phyloP scores from a whole-genome alignment of 2,329 filamentous ascomycete genomes.

The Ploettnerulaceae sp. region DNA sequence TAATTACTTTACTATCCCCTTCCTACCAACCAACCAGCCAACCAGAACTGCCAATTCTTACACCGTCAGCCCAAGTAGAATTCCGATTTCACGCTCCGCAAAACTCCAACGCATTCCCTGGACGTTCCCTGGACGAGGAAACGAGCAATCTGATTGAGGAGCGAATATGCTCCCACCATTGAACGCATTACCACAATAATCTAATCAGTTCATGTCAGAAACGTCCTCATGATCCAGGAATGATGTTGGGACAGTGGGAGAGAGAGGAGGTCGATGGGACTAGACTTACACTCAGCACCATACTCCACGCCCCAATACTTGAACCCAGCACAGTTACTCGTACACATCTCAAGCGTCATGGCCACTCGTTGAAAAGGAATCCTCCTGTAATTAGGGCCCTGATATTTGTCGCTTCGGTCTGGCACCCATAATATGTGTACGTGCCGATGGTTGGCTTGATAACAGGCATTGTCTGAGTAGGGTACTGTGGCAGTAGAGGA shows the following conservation, averaged over 20 bases:
- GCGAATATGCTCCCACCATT: slow-evolving; percentile 12
- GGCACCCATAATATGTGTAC: not conserved
- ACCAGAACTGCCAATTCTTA: too few relatives aligned
- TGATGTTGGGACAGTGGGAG: too few relatives aligned
- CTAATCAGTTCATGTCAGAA: not conserved
- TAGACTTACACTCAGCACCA: slow-evolving; percentile 30
- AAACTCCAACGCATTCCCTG: slow-evolving; percentile 16
- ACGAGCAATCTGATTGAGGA: slow-evolving; percentile 15
- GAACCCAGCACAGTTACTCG: slow-evolving; percentile 28
- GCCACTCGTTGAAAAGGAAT: slow-evolving; percentile 18
- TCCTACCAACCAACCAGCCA: too few relatives aligned
- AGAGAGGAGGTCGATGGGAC: not conserved
- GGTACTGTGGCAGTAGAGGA: slow-evolving; percentile 3
- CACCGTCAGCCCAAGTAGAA: too few relatives aligned
- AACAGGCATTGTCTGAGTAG: not conserved
- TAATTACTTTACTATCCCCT: too few relatives aligned
- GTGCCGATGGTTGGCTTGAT: slow-evolving; percentile 6
- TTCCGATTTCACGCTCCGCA: slow-evolving; percentile 29
- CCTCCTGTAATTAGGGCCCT: slow-evolving; percentile 11
- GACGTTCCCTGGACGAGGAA: slow-evolving; percentile 16
- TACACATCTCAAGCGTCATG: slow-evolving; percentile 34
- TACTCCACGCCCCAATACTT: slow-evolving; percentile 38
- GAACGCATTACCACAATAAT: slow-evolving; percentile 23
- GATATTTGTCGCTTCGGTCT: slow-evolving; percentile 5
- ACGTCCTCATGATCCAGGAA: not conserved